Percentiles rank a stretch among this genome's conserved stretches.
Conservation (phyloP, 495 filamentous ascomycete genomes). For the Penicillium cinerascens region DNA sequence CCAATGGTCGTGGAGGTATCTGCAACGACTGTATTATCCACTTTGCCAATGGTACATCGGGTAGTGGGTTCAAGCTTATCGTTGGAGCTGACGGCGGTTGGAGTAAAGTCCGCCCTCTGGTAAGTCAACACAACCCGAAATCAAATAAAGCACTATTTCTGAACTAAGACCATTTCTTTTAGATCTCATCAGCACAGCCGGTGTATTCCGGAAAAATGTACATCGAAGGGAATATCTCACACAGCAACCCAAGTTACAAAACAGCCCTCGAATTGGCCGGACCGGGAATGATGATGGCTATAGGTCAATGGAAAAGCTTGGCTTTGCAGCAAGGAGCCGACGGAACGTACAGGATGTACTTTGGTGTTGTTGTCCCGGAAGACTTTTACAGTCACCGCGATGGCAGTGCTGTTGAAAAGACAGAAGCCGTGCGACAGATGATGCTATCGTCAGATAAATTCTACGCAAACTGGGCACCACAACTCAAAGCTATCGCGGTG, state of each 20-base stretch:
- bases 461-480: constrained; percentile 9
- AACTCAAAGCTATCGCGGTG: constrained; percentile 7
- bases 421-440: background rate
- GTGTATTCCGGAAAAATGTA: constrained; percentile 17
- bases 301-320: background rate
- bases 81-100: constrained; percentile 61
- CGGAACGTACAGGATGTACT: constrained; percentile 18
- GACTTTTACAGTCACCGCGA: constrained; percentile 7
- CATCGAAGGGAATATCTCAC: constrained; percentile 17
- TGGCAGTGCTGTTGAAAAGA: constrained; percentile 8
- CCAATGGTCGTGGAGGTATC: background rate
- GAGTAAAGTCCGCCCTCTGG: constrained; percentile 45
- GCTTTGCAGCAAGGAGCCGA: constrained; percentile 17
- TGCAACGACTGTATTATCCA: background rate
- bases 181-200: constrained; percentile 15
- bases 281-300: constrained; percentile 14
- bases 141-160: background rate
- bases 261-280: constrained; percentile 15
- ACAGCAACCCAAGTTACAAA: constrained; percentile 11
- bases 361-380: constrained; percentile 10
- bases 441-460: constrained; percentile 12
- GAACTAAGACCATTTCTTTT: background rate
- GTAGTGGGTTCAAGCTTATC: constrained; percentile 24
- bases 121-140: constrained; percentile 1
- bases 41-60: constrained; percentile 11